A percentile compares a stretch with the other conserved stretches of the same genome.
These are phyloP conservation scores for Plectosphaerella sp. DNA, from an alignment of 2,329 filamentous ascomycete genomes.

Conservation along the genomic window DNA sequence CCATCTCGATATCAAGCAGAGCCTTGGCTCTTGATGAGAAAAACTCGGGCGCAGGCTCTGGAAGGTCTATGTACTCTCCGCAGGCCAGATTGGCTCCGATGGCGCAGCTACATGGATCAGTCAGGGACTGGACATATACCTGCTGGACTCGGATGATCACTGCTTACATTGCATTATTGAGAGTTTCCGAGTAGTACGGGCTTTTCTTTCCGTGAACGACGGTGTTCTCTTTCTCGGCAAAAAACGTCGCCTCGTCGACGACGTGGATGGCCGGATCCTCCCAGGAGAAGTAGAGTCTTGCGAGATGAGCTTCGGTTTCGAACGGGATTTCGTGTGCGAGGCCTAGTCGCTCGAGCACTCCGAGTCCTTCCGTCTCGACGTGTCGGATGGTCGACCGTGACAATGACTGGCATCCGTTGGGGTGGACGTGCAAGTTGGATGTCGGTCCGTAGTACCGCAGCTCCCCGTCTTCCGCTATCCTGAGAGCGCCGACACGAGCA, in stretches of 20 bases:
- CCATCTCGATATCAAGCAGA: slow-evolving; percentile 19
- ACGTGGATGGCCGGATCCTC: slow-evolving; percentile 18
- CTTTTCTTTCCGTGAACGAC: slow-evolving; percentile 4
- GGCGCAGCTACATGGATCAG: slow-evolving; percentile 2
- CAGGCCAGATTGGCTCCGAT: slow-evolving; percentile 9
- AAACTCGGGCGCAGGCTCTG: slow-evolving; percentile 25
- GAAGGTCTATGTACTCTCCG: slow-evolving; percentile 13
- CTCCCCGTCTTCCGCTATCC: slow-evolving; percentile 11
- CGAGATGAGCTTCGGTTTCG: slow-evolving; percentile 12
- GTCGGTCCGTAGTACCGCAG: slow-evolving; percentile 15
- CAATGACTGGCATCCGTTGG: not conserved
- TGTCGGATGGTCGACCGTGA: slow-evolving; percentile 1
- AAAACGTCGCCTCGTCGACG: slow-evolving; percentile 17
- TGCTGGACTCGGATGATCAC: not conserved
- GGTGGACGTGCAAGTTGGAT: slow-evolving; percentile 11
- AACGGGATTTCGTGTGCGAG: slow-evolving; percentile 11
- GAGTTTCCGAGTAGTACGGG: slow-evolving; percentile 20
- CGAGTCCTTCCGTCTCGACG: slow-evolving; percentile 1
- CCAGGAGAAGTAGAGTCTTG: slow-evolving; percentile 18
- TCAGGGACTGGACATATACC: not conserved
- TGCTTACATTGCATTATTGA: slow-evolving; percentile 21
- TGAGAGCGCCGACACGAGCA: slow-evolving; percentile 10
- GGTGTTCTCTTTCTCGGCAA: slow-evolving; percentile 15
- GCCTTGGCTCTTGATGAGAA: slow-evolving; percentile 20
- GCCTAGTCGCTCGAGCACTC: slow-evolving; percentile 6